Base-by-base conservation (phyloP, 768 basidiomycete species). In the Boletellus sp. region DNA sequence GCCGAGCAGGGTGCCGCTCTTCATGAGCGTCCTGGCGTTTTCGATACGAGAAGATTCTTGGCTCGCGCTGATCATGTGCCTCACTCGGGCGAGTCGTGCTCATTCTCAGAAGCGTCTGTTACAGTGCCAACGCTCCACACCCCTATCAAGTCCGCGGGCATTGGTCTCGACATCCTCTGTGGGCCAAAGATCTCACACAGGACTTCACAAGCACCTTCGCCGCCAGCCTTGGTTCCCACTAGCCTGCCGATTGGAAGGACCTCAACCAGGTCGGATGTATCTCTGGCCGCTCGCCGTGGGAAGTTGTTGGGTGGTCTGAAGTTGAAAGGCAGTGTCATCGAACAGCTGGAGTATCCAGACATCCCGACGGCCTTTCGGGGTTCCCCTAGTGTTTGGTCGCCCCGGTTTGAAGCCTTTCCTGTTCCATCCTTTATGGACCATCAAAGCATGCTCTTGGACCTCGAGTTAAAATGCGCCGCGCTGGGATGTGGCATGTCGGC, bases 331-430 rank as follows among this genome's bases (percentile, higher is more conserved):
- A 37, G 31, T 35, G 56, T 49, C 33, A 54, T 57, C 38, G 50
- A 60, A 41, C 51, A 52, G 15, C 15, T 57, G 52, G 53, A 64
- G 7, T 76, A 76, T 48, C 74, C 75, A 19, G 69, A 68, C 45
- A 71, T 76, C 13, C 75, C 74, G 6, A 72, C 69, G 15, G 70
- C 74, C 7, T 76, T 76, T 60, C 63, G 68, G 13, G 71, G 73
- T 13, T 71, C 73, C 4, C 62, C 70, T 0, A 56, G 64, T 7
- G 47, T 59, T 19, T 66, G 67, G 54, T 66, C 63, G 6, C 71
- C 73, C 2, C 52, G 50, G 26, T 65, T 67, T 33, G 61, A 65
- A 19, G 35, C 52, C 13, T 37, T 47, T 9, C 34, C 41, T 26
- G 26, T n/a, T 13, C 52, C 56, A 12, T 48, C 50, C 19, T 57